Evolutionary conservation across 2,329 filamentous ascomycete species (phyloP).

Genomic region (Trichoderma sp.): DNA sequence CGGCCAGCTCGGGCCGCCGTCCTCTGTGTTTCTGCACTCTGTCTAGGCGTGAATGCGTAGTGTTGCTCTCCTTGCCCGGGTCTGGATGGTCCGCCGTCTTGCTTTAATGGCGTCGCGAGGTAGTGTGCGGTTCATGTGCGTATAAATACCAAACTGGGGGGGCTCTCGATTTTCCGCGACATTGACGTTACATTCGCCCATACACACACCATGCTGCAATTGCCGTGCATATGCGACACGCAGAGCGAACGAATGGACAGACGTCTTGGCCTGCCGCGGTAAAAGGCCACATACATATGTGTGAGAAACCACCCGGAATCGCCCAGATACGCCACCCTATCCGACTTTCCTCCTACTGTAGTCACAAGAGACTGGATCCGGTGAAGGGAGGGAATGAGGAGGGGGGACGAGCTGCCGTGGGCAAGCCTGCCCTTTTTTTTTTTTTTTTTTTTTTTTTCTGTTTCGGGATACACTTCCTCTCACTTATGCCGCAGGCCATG

Average conservation of each 20-base stretch:
- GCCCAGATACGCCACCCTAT: constrained; percentile 18
- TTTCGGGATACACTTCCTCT: constrained; percentile 8
- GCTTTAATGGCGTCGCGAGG: constrained; percentile 16
- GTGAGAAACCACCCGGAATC: constrained; percentile 13
- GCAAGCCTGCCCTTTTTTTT: constrained; percentile 1
- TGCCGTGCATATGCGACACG: constrained; percentile 20
- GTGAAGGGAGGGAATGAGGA: constrained; percentile 15
- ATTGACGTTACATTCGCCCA: constrained; percentile 28
- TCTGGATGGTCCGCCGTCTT: background rate
- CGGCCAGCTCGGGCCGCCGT: constrained; percentile 18
- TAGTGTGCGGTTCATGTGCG: constrained; percentile 20
- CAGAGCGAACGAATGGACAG: constrained; percentile 18
- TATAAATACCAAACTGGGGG: constrained; percentile 19
- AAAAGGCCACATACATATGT: constrained; percentile 19
- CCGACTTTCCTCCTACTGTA: background rate
- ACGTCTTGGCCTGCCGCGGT: constrained; percentile 19
- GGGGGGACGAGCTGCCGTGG: constrained; percentile 1
- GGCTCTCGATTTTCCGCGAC: constrained; percentile 24
- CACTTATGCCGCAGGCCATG: constrained; percentile 6
- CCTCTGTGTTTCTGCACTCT: constrained; percentile 16
- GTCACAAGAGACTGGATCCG: constrained; percentile 9
- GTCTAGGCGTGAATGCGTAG: constrained; percentile 3
- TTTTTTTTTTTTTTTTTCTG: background rate
- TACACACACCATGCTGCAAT: constrained; percentile 21
- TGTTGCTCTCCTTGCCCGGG: background rate